phyloP scores from a whole-genome alignment of 139 green algal species.

The Zygnema circumcarinatum region DNA sequence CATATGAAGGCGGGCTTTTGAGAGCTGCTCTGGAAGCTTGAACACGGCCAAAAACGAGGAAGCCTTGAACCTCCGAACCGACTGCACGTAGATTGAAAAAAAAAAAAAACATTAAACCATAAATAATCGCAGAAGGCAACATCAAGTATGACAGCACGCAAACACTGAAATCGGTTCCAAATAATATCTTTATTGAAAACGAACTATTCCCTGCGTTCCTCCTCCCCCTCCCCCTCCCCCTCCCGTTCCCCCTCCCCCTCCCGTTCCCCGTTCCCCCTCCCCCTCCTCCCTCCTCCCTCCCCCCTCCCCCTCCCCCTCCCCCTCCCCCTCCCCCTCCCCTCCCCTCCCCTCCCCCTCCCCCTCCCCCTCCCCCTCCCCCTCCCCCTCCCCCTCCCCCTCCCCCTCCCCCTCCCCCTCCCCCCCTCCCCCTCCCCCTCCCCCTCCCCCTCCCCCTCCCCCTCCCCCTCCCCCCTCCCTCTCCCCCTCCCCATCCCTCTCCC shows the following conservation, averaged over 20 bases:
- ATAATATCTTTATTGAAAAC: background rate
- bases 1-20: too few species aligned
- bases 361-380: background rate
- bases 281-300: background rate
- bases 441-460: background rate
- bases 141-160: background rate
- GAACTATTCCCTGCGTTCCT: background rate
- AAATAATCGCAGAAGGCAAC: background rate
- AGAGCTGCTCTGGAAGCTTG: background rate
- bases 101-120: background rate
- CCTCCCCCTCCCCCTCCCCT: background rate
- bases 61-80: background rate
- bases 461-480: background rate
- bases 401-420: background rate
- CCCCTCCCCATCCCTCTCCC: background rate
- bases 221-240: background rate
- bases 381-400: background rate
- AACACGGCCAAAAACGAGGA: background rate
- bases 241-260: background rate
- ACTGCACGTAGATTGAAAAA: too few species aligned
- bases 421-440: background rate
- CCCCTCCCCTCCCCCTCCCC: background rate
- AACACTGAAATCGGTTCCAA: background rate
- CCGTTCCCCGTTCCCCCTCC: background rate
- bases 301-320: background rate